phyloP scores from a whole-genome alignment of 2,329 filamentous ascomycete species.

The Herpotrichia juniperi region DNA sequence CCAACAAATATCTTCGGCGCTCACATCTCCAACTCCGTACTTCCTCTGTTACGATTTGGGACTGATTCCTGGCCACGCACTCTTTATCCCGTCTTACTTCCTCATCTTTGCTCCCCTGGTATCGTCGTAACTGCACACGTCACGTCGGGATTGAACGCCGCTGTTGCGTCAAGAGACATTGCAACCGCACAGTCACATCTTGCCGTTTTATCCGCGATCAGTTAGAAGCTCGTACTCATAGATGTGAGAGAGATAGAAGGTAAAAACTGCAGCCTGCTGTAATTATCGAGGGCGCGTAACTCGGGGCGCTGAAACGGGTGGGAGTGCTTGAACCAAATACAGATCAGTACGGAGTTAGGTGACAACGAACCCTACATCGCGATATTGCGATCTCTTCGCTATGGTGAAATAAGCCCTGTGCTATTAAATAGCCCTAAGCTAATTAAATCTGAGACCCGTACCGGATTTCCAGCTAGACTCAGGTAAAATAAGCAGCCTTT shows the following conservation, averaged over 20 bases:
- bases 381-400: neutral
- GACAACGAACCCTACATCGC: too few species aligned
- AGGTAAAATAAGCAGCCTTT: too few species aligned
- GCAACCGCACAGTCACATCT: neutral
- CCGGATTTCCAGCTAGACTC: neutral
- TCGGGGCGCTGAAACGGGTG: too few species aligned
- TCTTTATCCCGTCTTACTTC: neutral
- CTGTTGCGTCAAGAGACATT: neutral
- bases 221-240: neutral
- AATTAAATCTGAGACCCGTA: neutral
- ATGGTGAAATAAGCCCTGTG: neutral
- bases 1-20: neutral
- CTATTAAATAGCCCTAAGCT: neutral
- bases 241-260: neutral
- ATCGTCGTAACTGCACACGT: neutral
- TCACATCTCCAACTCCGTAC: conserved; percentile 1
- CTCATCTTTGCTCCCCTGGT: neutral
- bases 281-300: too few species aligned
- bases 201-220: neutral
- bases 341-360: too few species aligned
- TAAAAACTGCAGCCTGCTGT: neutral
- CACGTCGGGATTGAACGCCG: neutral
- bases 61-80: neutral
- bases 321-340: too few species aligned
- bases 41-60: neutral